Base-by-base conservation (phyloP, 371 early-diverging fungal genomes). In the Nematocida parisii region DNA sequence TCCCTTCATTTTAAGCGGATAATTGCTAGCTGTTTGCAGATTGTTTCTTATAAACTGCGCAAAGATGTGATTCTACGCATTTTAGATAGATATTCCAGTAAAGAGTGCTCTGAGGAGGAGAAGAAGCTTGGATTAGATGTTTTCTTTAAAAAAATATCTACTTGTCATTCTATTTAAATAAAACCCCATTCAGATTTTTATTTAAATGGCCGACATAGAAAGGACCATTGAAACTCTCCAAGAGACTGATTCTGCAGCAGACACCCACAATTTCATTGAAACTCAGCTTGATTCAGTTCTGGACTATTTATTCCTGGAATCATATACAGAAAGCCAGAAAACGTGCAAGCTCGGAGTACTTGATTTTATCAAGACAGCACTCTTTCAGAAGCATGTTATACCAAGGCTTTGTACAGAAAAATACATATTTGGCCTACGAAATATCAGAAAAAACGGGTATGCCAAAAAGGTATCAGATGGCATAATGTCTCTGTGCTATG, bases 131-230 rank as follows among this genome's bases (percentile, higher is more conserved):
- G 57, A 13, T 40, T 70, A n/a, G 58, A 58, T 22, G 58, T 22
- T 58, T 27, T 58, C 20, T 22, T 22, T 22, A 58, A 58, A 22
- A 7, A 27, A 22, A n/a, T 58, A 7, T 22, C 22, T 22, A 9
- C n/a, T n/a, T 11, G 9, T 22, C 58, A 58, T 22, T 50, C 52
- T 50, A 50, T 50, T 50, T 50, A 27, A 44, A 64, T 42, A 64
- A 44, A 64, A 6, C 27, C 22, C 39, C 60, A 20, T 13, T 27
- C 42, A 20, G 9, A 75, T 70, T 77, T 77, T 77, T 68, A 68
- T 71, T 77, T 55, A n/a, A 44, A 73, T 82, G 20, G 40, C 57
- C 18, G 75, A 60, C 7, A 66, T 77, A 52, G 80, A 77, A 56
- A 46, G 44, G 13, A 18, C 57, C 62, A 67, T 77, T 40, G 80